These are phyloP conservation scores for Neofusicoccum sp. DNA, from an alignment of 2,329 filamentous ascomycete species.

Conservation along the genomic window DNA sequence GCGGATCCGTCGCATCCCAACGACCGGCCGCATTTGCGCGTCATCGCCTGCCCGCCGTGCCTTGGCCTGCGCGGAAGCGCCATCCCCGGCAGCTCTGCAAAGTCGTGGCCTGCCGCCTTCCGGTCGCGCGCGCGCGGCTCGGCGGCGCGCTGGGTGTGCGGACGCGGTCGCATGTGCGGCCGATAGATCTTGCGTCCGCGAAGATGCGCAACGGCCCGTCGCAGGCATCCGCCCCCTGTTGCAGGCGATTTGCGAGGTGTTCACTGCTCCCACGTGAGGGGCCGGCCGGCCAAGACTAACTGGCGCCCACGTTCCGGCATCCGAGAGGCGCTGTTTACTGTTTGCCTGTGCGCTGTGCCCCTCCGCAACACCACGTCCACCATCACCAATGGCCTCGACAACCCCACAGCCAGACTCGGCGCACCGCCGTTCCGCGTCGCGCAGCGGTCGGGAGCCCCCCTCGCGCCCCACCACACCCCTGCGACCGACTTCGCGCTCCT, in stretches of 20 bases:
- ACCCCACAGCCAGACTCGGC: constrained; percentile 18
- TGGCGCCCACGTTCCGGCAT: not conserved
- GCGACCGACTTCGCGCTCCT: constrained; percentile 83
- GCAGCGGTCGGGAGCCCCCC: constrained; percentile 52
- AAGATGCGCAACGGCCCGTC: not conserved
- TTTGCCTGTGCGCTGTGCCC: not conserved
- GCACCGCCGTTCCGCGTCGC: constrained; percentile 55
- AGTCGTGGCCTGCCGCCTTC: not conserved
- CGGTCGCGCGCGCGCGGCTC: not conserved
- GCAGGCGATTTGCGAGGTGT: not conserved
- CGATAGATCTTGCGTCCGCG: not conserved
- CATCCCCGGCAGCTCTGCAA: not conserved
- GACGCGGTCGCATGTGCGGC: not conserved
- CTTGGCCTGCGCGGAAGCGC: constrained; percentile 1
- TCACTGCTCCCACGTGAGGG: not conserved
- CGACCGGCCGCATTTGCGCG: not conserved
- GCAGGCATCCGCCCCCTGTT: not conserved
- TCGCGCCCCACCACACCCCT: constrained; percentile 90
- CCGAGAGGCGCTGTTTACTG: constrained; percentile 8
- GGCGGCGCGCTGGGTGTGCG: not conserved
- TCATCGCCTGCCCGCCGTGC: not conserved
- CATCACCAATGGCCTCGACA: constrained; percentile 23
- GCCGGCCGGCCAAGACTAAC: not conserved
- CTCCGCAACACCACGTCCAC: not conserved
- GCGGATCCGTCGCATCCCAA: not conserved